Evolutionary conservation across 179 eudicot genomes (phyloP).

Genomic region (Corrigiola litoralis): DNA sequence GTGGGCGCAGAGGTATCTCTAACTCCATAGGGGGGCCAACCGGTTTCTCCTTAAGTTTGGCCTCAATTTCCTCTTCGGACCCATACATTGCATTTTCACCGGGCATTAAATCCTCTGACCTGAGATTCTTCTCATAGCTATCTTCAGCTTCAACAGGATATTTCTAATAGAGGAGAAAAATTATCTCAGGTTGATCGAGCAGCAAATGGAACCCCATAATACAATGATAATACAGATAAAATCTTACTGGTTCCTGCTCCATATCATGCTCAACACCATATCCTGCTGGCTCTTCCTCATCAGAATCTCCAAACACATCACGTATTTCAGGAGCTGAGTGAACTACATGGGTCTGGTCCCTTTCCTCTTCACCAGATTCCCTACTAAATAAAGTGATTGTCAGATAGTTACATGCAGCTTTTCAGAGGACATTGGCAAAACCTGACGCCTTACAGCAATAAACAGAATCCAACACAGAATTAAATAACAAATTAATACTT

Average conservation of each 20-base stretch:
- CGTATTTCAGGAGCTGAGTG: conserved; percentile 86
- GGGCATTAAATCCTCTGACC: conserved; percentile 82
- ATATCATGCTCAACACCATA: conserved; percentile 59
- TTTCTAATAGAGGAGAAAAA: conserved; percentile 37
- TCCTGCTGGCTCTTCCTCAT: conserved; percentile 83
- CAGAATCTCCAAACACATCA: conserved; percentile 99
- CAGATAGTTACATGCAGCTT: not conserved
- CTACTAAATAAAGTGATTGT: conserved; percentile 15
- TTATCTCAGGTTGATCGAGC: not conserved
- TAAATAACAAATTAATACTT: not conserved
- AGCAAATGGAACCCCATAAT: conserved; percentile 7
- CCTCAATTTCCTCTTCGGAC: conserved; percentile 70
- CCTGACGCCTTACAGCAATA: not conserved
- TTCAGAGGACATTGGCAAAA: not conserved
- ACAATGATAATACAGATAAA: not conserved
- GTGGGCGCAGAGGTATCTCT: conserved; percentile 78
- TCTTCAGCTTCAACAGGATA: conserved; percentile 83
- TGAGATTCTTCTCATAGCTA: conserved; percentile 59
- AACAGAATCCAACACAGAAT: not conserved
- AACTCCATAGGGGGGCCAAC: conserved; percentile 92
- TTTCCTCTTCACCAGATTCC: conserved; percentile 72
- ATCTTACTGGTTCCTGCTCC: conserved; percentile 66
- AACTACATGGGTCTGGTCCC: conserved; percentile 51
- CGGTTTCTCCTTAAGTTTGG: conserved; percentile 70
- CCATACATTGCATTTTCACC: conserved; percentile 79